phyloP scores from a whole-genome alignment of 306 rosid species.

The Acacia confusa region DNA sequence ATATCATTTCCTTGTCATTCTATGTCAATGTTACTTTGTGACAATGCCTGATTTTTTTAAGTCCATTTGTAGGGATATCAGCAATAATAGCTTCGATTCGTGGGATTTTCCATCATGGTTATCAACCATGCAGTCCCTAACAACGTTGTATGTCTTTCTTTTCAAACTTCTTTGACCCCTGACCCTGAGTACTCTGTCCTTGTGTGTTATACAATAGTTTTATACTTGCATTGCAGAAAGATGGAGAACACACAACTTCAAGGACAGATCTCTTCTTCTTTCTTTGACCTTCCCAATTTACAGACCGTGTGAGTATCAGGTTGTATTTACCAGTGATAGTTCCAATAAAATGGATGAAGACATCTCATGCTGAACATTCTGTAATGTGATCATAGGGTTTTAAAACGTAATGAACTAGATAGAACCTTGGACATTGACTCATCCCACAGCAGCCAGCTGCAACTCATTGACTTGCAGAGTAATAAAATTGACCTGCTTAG shows the following conservation, averaged over 20 bases:
- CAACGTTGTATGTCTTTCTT: conserved; percentile 58
- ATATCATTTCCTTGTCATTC: not conserved
- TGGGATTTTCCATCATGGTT: conserved; percentile 55
- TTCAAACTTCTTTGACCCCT: conserved; percentile 22
- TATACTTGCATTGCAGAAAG: conserved; percentile 36
- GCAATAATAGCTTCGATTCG: conserved; percentile 53
- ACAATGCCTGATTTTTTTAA: conserved; percentile 13
- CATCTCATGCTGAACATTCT: conserved; percentile 13
- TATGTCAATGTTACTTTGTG: not conserved
- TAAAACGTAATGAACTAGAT: conserved; percentile 28
- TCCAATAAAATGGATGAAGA: not conserved
- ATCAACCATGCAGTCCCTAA: conserved; percentile 41
- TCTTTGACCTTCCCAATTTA: conserved; percentile 43
- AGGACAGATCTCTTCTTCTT: conserved; percentile 46
- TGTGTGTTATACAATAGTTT: conserved; percentile 13
- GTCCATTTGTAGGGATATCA: conserved; percentile 46
- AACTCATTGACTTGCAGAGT: conserved; percentile 33
- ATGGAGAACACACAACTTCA: conserved; percentile 51
- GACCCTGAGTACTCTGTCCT: not conserved
- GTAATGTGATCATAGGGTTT: conserved; percentile 29
- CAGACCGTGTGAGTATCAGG: conserved; percentile 52
- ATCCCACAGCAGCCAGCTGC: conserved; percentile 25
- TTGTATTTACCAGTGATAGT: conserved; percentile 16
- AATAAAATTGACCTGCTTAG: conserved; percentile 15
- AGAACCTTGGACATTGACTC: conserved; percentile 38